These are phyloP conservation scores for Crataegus laevigata DNA, from an alignment of 306 rosid species.

Conservation along the genomic window DNA sequence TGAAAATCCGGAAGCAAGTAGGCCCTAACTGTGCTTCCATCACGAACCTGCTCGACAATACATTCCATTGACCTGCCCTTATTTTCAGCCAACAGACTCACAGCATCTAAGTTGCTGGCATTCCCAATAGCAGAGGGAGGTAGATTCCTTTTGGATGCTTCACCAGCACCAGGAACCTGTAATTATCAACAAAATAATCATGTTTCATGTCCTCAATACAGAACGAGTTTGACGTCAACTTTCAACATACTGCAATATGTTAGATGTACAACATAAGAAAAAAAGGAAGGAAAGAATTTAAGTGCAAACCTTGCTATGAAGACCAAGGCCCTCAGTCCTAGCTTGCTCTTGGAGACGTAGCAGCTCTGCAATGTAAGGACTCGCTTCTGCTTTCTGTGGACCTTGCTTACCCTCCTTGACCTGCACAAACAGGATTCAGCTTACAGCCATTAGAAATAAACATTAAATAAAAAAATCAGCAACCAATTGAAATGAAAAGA, in stretches of 20 bases:
- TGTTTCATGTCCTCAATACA: not conserved
- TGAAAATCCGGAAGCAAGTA: slow-evolving; percentile 90
- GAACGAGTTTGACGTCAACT: not conserved
- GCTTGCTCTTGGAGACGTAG: slow-evolving; percentile 80
- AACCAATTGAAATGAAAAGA: not conserved
- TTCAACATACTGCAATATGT: not conserved
- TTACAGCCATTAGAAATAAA: not conserved
- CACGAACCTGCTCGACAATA: slow-evolving; percentile 91
- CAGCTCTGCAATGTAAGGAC: slow-evolving; percentile 78
- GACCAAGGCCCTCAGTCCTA: slow-evolving; percentile 82
- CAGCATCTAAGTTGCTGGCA: slow-evolving; percentile 74
- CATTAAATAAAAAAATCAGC: not conserved
- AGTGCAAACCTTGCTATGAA: slow-evolving; percentile 78
- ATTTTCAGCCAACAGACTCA: slow-evolving; percentile 69
- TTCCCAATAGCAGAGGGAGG: slow-evolving; percentile 92
- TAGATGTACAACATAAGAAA: not conserved
- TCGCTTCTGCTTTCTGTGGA: slow-evolving; percentile 81
- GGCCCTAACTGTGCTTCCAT: slow-evolving; percentile 79
- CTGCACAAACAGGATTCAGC: slow-evolving; percentile 38
- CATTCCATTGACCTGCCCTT: slow-evolving; percentile 82
- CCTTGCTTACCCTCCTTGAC: slow-evolving; percentile 64
- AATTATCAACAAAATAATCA: slow-evolving; percentile 17
- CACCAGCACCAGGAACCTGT: slow-evolving; percentile 79
- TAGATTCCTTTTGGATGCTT: slow-evolving; percentile 61
- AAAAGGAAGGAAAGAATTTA: not conserved